phyloP scores from a whole-genome alignment of 2,329 filamentous ascomycete species.

The Cytospora chrysosperma region DNA sequence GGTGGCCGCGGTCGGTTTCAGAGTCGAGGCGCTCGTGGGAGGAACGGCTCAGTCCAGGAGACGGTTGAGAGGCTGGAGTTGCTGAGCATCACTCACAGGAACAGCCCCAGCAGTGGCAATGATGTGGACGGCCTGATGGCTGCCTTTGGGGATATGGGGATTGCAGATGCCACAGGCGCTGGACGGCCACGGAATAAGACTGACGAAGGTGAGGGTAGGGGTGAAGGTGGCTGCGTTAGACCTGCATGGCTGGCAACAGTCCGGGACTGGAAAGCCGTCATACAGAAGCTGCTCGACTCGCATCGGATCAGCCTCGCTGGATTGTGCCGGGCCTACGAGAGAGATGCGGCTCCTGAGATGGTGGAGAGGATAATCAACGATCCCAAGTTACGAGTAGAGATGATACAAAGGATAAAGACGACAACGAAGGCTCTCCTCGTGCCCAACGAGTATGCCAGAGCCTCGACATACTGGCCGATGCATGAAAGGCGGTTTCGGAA shows the following conservation, averaged over 20 bases:
- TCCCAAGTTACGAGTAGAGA: conserved; percentile 41
- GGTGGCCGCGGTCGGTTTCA: conserved; percentile 39
- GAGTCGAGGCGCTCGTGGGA: not conserved
- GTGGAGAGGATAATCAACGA: conserved; percentile 44
- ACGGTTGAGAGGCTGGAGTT: conserved; percentile 16
- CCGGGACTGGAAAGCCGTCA: conserved; percentile 44
- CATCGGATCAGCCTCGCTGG: conserved; percentile 42
- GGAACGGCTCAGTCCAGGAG: conserved; percentile 13
- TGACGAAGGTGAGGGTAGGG: too few species aligned
- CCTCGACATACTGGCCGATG: conserved; percentile 36
- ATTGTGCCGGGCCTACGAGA: conserved; percentile 47
- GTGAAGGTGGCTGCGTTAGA: not conserved
- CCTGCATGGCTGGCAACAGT: conserved; percentile 38
- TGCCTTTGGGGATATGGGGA: not conserved
- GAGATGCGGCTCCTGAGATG: conserved; percentile 42
- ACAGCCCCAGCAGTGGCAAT: conserved; percentile 17
- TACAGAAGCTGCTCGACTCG: conserved; percentile 43
- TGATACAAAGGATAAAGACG: conserved; percentile 32
- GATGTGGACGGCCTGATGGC: conserved; percentile 27
- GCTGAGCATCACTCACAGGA: conserved; percentile 13
- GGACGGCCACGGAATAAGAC: not conserved
- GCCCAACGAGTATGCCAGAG: conserved; percentile 21
- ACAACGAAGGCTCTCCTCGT: not conserved
- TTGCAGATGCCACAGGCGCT: not conserved
- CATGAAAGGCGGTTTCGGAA: conserved; percentile 50